phyloP scores from a whole-genome alignment of 2,329 filamentous ascomycete genomes.

The Sclerotinia minor region DNA sequence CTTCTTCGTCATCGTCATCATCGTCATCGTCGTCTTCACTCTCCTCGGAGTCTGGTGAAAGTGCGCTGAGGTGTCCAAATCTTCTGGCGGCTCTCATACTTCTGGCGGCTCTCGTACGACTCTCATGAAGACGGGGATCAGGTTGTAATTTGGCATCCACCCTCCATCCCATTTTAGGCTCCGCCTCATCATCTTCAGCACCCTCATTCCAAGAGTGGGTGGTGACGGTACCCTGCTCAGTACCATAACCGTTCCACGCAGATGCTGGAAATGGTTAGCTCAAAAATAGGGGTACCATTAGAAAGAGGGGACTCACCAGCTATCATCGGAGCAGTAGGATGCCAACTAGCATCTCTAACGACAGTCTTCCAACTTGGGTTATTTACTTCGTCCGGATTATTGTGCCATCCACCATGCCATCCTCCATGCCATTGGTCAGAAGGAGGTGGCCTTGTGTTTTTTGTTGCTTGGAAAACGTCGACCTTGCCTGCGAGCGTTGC shows the following conservation, averaged over 20 bases:
- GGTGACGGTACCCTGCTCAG: slow-evolving; percentile 63
- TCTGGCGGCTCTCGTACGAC: background rate
- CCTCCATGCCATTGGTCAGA: slow-evolving; percentile 30
- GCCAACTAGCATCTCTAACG: slow-evolving; percentile 71
- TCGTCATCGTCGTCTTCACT: background rate
- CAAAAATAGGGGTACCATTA: background rate
- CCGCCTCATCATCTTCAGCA: slow-evolving; percentile 56
- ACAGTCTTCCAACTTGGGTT: slow-evolving; percentile 59
- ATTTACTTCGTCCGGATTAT: slow-evolving; percentile 34
- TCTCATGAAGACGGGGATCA: slow-evolving; percentile 29
- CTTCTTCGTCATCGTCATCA: background rate
- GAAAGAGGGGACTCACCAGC: slow-evolving; percentile 40
- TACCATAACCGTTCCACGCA: slow-evolving; percentile 69
- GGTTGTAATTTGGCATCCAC: slow-evolving; percentile 46
- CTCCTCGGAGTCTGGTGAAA: background rate
- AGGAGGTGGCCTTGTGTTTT: slow-evolving; percentile 55
- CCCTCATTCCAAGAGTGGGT: slow-evolving; percentile 68
- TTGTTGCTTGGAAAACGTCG: slow-evolving; percentile 72
- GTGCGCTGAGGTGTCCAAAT: background rate
- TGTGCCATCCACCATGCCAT: slow-evolving; percentile 28
- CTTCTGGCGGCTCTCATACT: background rate
- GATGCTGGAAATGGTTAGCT: slow-evolving; percentile 51
- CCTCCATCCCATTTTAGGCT: slow-evolving; percentile 49
- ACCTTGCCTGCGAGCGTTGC: slow-evolving; percentile 77
- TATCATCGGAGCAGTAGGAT: slow-evolving; percentile 67